These are phyloP conservation scores for Botryosphaeria dothidea DNA, from an alignment of 2,329 filamentous ascomycete species.

Conservation along the genomic window DNA sequence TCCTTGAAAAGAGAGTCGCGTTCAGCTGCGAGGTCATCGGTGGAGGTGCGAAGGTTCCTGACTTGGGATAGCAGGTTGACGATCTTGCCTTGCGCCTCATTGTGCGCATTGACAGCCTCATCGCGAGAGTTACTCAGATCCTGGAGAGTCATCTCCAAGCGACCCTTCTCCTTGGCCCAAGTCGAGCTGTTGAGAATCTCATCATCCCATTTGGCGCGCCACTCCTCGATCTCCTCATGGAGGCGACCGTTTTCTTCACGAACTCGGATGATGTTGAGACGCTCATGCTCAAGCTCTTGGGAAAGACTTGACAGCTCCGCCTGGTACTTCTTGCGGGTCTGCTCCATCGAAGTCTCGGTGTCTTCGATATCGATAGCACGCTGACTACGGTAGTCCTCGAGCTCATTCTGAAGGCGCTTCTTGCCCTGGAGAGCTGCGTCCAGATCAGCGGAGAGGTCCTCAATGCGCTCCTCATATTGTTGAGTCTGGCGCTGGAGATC, in stretches of 20 bases:
- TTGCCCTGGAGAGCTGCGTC: constrained; percentile 84
- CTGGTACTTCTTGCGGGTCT: constrained; percentile 97
- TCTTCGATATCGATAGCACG: constrained; percentile 96
- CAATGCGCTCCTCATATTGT: constrained; percentile 84
- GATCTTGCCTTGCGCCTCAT: constrained; percentile 91
- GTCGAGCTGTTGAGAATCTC: constrained; percentile 97
- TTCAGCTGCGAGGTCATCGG: constrained; percentile 84
- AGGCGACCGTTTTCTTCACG: constrained; percentile 82
- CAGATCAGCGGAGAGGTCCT: constrained; percentile 88
- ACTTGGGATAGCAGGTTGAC: constrained; percentile 90
- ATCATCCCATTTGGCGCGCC: constrained; percentile 96
- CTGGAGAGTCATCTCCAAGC: constrained; percentile 84
- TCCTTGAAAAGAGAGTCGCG: constrained; percentile 82
- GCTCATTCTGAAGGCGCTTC: constrained; percentile 92
- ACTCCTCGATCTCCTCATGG: constrained; percentile 92
- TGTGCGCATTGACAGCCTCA: constrained; percentile 89
- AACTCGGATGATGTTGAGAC: constrained; percentile 84
- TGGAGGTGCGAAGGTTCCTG: constrained; percentile 74
- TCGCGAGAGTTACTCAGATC: constrained; percentile 90
- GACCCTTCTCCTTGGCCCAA: constrained; percentile 96
- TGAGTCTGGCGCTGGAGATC: constrained; percentile 89
- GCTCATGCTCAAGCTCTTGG: constrained; percentile 89
- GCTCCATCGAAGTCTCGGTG: constrained; percentile 93
- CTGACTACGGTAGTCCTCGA: constrained; percentile 95
- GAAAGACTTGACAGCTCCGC: constrained; percentile 85